Evolutionary conservation across 495 filamentous ascomycete species (phyloP), one percentile per base, ranked within the genome.

Genomic region (Aspergillus hancockii): DNA sequence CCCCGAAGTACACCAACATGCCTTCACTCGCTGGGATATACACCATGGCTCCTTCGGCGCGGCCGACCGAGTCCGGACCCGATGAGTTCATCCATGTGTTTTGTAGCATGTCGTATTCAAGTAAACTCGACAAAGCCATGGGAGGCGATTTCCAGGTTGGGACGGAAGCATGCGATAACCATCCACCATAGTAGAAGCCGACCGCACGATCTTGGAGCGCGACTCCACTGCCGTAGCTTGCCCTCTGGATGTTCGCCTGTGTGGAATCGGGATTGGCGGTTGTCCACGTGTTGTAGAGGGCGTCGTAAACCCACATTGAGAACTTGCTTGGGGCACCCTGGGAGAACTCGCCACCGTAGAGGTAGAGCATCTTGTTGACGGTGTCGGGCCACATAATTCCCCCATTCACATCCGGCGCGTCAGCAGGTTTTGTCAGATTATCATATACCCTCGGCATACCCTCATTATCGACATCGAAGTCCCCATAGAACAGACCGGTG

Each of bases 351-450:
- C 57, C 57, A 23, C 57, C 57, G 36, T 59, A 59, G 49, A 54
- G 57, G 36, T 59, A 59, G 22, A 59, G 25, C 32, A 59, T 22
- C 21, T 59, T 59, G 57, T 59, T 59, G 38, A 59, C 49, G 13
- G 49, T 46, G 40, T 59, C 57, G 18, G 57, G 28, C 57, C 57
- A 59, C 1, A 59, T 49, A 12, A 59, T 54, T 16, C 49, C 57
- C 5, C 57, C 57, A 50, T 49, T 59, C 23, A 59, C 49, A 28
- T 46, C 38, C 3, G 57, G 57, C 12, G 21, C 57, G 25, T 49
- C 31, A 23, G n/a, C 25, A 8, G 57, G 57, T 25, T 59, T 59
- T n/a, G 23, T 59, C 21, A 59, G 57, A 19, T 59, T 59, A 21
- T 34, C 40, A n/a, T 46, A 54, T 21, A 22, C 38, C 23, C 28